phyloP scores from a whole-genome alignment of 352 stramenopile genomes.

The Pythium chondricola region DNA sequence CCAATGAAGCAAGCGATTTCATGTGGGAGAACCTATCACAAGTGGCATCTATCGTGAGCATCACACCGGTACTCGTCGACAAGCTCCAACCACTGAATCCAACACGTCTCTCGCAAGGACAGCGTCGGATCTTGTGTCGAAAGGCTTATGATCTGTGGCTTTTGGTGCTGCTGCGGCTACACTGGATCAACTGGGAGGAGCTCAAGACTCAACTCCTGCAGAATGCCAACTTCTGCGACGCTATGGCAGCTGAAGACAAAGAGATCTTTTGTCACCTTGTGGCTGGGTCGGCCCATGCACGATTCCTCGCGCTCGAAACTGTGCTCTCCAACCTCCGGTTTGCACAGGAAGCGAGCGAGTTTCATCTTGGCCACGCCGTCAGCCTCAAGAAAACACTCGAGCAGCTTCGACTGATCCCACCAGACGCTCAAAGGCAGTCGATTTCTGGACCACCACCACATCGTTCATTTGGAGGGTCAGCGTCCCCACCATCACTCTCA shows the following conservation, averaged over 20 bases:
- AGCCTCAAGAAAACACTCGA: slow-evolving; percentile 17
- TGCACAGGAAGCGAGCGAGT: slow-evolving; percentile 26
- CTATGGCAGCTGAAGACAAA: slow-evolving; percentile 42
- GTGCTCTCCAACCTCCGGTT: slow-evolving; percentile 25
- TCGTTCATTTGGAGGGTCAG: background rate
- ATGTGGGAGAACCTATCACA: slow-evolving; percentile 79
- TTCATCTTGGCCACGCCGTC: background rate
- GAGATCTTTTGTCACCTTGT: slow-evolving; percentile 57
- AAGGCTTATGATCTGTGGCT: slow-evolving; percentile 62
- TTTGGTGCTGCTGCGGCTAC: slow-evolving; percentile 43
- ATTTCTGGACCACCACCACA: background rate
- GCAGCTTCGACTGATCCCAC: slow-evolving; percentile 8
- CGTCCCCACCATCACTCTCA: background rate
- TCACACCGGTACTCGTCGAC: slow-evolving; percentile 9
- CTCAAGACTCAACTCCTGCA: slow-evolving; percentile 36
- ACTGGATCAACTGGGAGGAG: slow-evolving; percentile 55
- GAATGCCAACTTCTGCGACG: slow-evolving; percentile 42
- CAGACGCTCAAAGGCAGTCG: background rate
- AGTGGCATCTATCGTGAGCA: slow-evolving; percentile 42
- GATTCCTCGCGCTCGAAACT: slow-evolving; percentile 40
- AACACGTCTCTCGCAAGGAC: slow-evolving; percentile 30
- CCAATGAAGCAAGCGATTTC: slow-evolving; percentile 18
- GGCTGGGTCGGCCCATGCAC: slow-evolving; percentile 23
- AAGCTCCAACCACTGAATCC: slow-evolving; percentile 13
- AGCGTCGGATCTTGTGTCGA: slow-evolving; percentile 32